Base-by-base conservation (phyloP, 2,329 filamentous ascomycete species). In the Nectriaceae sp. region DNA sequence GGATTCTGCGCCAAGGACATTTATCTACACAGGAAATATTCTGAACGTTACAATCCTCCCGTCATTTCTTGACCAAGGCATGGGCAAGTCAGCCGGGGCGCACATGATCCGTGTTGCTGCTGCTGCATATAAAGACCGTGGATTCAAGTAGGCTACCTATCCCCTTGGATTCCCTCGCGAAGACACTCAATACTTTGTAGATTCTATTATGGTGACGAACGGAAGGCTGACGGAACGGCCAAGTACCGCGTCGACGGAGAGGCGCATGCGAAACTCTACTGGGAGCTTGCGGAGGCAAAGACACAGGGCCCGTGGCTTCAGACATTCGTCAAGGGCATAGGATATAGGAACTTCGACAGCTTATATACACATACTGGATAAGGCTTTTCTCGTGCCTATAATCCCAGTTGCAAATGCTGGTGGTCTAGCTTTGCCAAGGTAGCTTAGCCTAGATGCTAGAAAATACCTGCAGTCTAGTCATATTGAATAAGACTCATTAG, bases 121-220 rank as follows among this genome's bases (percentile, higher is more conserved):
- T 0, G 54, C 48, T 15, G 59, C 55, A 2, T 74, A 74, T 52
- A 57, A 62, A 44, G 63, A 64, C 6, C 48, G 59, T 29, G 69
- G 71, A 36, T 68, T 53, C 55, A 69, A 68, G 69, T 64, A 60
- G 41, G 63, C 46, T n/a, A n/a, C 21, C 18, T 16, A 1, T 24
- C 4, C 21, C 16, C 13, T 41, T 24, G 3, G 18, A 37, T 29
- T 43, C 3, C n/a, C 11, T 10, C 11, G 29, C 45, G 10, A 37
- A 42, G 11, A n/a, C 29, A 24, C 47, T 40, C 44, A 20, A 48
- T 6, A 6, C 1, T 11, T 37, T 46, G 3, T 50, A 79, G 76
- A 35, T 81, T 80, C 55, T 79, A 79, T 53, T 81, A 75, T 46
- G 73, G 64, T 3, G 76, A 81, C 42, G 74, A 81, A 55, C 66